phyloP scores from a whole-genome alignment of 768 basidiomycete species.

The Collybiopsis luxurians region DNA sequence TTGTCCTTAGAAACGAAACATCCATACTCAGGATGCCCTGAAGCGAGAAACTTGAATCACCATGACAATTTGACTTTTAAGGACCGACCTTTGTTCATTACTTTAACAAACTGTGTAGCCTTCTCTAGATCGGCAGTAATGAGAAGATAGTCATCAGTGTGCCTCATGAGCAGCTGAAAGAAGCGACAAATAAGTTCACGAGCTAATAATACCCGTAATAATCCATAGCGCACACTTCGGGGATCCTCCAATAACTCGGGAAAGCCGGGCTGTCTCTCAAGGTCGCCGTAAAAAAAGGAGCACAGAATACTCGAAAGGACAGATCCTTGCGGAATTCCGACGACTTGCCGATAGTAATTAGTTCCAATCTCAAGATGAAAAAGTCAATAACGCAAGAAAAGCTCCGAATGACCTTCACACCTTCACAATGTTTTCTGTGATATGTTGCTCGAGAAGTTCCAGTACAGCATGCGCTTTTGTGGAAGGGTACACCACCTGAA shows the following conservation, averaged over 20 bases:
- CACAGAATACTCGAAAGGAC: slow-evolving; percentile 94
- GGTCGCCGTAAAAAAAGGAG: slow-evolving; percentile 90
- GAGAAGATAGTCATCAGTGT: slow-evolving; percentile 95
- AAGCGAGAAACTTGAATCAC: neutral
- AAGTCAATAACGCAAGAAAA: neutral
- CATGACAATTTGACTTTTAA: neutral
- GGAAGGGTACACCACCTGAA: slow-evolving; percentile 51
- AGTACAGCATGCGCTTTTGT: slow-evolving; percentile 60
- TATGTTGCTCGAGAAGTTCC: slow-evolving; percentile 81
- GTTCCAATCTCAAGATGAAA: slow-evolving; percentile 61
- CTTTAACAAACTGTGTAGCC: slow-evolving; percentile 67
- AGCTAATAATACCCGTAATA: neutral
- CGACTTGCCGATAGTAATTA: slow-evolving; percentile 82
- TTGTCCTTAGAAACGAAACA: slow-evolving; percentile 89
- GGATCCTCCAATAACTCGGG: slow-evolving; percentile 49
- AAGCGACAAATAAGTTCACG: neutral
- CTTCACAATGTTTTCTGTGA: slow-evolving; percentile 91
- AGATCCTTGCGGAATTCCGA: slow-evolving; percentile 97
- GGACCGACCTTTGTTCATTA: slow-evolving; percentile 67
- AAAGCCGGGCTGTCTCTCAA: slow-evolving; percentile 58
- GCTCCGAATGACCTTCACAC: slow-evolving; percentile 28
- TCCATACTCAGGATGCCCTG: slow-evolving; percentile 92
- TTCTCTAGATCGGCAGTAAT: slow-evolving; percentile 63
- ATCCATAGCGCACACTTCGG: slow-evolving; percentile 52
- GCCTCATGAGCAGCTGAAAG: slow-evolving; percentile 68